A percentile compares a stretch with the other conserved stretches of the same genome.
Evolutionary conservation across 1,284 basidiomycete species (phyloP).

Genomic region (Cystobasidium sp.): DNA sequence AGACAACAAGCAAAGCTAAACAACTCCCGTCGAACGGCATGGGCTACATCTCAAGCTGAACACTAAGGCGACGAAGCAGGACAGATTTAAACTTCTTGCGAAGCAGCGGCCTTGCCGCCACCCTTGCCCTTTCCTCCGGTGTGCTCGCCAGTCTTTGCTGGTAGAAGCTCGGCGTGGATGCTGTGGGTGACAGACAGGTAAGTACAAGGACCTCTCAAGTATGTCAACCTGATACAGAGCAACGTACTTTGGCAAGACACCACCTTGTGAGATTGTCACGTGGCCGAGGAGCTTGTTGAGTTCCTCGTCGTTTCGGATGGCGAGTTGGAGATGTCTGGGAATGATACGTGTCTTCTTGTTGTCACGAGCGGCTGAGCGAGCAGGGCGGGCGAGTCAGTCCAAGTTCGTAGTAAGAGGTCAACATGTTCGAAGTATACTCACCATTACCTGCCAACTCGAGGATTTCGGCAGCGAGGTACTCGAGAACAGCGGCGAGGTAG

Average conservation of each 20-base stretch:
- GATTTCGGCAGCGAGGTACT: conserved; percentile 84
- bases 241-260: conserved; percentile 74
- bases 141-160: conserved; percentile 63
- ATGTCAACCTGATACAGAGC: neutral
- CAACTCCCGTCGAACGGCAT: neutral
- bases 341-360: conserved; percentile 88
- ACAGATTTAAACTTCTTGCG: conserved; percentile 54
- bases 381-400: neutral
- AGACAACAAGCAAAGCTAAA: conserved; percentile 15
- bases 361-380: conserved; percentile 61
- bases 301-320: conserved; percentile 65
- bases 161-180: conserved; percentile 70
- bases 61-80: neutral
- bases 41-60: conserved; percentile 1
- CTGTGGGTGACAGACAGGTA: conserved; percentile 47
- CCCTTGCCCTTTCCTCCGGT: conserved; percentile 50
- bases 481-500: conserved; percentile 72
- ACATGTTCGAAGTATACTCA: conserved; percentile 53
- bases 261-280: conserved; percentile 87
- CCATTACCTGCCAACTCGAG: conserved; percentile 84
- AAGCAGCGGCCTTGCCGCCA: conserved; percentile 60
- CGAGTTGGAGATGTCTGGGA: conserved; percentile 85
- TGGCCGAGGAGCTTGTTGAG: conserved; percentile 76
- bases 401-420: neutral
- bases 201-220: neutral